Evolutionary conservation across 2,329 filamentous ascomycete species (phyloP), one percentile per base, ranked within the genome.

Genomic region (Fusarium illudens): DNA sequence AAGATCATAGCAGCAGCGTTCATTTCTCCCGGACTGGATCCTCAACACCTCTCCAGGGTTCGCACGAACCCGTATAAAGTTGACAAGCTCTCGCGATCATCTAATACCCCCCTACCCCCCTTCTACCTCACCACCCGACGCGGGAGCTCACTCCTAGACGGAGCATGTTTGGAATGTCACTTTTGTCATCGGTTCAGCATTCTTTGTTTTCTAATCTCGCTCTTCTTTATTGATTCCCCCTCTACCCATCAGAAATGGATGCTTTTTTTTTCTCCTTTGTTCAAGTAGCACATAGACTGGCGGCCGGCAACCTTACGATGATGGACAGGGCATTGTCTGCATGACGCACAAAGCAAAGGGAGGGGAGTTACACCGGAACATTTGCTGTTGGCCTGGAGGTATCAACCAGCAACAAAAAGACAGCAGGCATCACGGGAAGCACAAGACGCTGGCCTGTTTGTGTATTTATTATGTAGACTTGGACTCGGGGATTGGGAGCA

Each of bases 231-330:
- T 65, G 69, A 73, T 73, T 73, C 69, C 69, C 70, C 68, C 39
- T 52, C 54, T 56, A 20, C 30, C 48, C 58, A 54, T 72, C 58
- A 52, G 37, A 60, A 36, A 60, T 67, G 62, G 67, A 67, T 72
- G 53, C 53, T 56, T 66, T 65, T 64, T 57, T 29, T 71, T 67
- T 67, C n/a, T n/a, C 42, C 55, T 72, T 75, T 70, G 64, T 68
- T 74, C 64, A 71, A 65, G 65, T 67, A 67, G 58, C 65, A 65
- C 65, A 75, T 75, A 75, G 73, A 75, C 69, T 71, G 71, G 71
- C 56, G 64, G 69, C 58, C 58, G 69, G 72, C 67, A 69, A 71
- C 70, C 65, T 73, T 62, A 75, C 54, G 71, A 74, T 64, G 62
- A 75, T 62, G 64, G 67, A 70, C 63, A 71, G 58, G 70, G 57